Base-by-base conservation (phyloP, 352 stramenopile species). In the Hyaloperonospora arabidopsidis region DNA sequence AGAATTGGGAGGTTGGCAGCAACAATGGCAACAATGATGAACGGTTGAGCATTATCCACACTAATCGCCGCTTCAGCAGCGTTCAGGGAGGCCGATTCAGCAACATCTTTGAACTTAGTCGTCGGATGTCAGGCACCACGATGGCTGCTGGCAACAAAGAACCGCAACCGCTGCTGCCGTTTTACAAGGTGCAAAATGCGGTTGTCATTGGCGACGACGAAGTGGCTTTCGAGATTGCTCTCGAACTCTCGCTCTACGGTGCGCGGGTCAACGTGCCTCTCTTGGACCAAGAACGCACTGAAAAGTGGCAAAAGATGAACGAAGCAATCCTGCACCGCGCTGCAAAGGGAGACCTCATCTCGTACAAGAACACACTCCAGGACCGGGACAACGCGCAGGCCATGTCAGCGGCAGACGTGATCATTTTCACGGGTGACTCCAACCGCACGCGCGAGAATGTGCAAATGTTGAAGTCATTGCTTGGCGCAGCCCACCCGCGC, bases 131-230 rank as follows among this genome's bases (percentile, higher is more conserved):
- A 4, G 25, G 25, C 25, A 32, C 25, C 25, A 8, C 4, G 25
- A 32, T 8, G 25, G 8, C 25, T 4, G 8, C 35, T 5, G 61
- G 59, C 15, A 81, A 79, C 35, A 62, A 68, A 7, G 72, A 84
- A 34, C 68, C 68, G 14, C 65, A 68, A 4, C 54, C 53, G 7
- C 47, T 84, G 22, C 61, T 84, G 2, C 75, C 75, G 5, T 80
- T 79, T 29, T 72, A 74, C 52, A 70, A 70, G 32, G 67, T 79
- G 11, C 61, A 61, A 39, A 81, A 68, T 23, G 78, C 75, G 2
- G 74, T 85, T 10, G 72, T 88, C 8, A 77, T 86, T 25, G 78
- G 75, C 10, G 73, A 84, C 8, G 75, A 86, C 43, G 73, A 82
- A 28, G 52, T 81, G 1, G 78, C 78, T 10, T 86, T 86, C 43